Base-by-base conservation (phyloP, 2,329 filamentous ascomycete species). In the Fusarium illudens region DNA sequence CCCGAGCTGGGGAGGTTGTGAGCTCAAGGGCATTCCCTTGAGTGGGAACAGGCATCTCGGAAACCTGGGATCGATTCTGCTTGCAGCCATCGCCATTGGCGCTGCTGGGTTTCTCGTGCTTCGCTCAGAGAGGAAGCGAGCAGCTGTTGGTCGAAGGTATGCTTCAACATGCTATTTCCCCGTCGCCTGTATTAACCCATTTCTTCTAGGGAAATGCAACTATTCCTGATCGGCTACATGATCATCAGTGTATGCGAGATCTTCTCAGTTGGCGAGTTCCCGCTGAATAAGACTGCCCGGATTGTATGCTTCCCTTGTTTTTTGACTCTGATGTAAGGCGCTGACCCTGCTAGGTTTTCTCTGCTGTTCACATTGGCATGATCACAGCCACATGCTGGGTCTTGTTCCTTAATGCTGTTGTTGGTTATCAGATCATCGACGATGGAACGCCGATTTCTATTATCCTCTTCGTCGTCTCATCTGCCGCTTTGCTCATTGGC, bases 171-270 rank as follows among this genome's bases (percentile, higher is more conserved):
- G 27, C 25, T 30, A 54, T n/a, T 30, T 44, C 36, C 50, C 19
- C 30, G 22, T 17, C 9, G 19, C 22, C 11, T 44, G 11, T 17
- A 15, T 22, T 25, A 22, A 62, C 67, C 71, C 42, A 72, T 55
- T 44, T 8, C 1, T 22, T 4, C 57, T 75, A 97, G 96, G 79
- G 96, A 99, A 80, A 98, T 99, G 88, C 96, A 99, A 84, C 75
- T 97, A 32, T 98, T 99, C 81, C 87, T 99, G 52, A 66, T 92
- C 39, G 90, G 92, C 52, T 99, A 93, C 78, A 91, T 97, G 60
- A 80, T 98, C 61, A 89, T 98, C 64, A 89, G 92, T 73, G 92
- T 99, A 74, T 97, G 94, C 81, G 96, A 98, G 79, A 97, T 99
- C 75, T 97, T 99, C 81, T 94, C 94, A 0, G 89, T 98, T 33